phyloP scores from a whole-genome alignment of 192 early-diverging fungal species.

The Coemansia sp. region DNA sequence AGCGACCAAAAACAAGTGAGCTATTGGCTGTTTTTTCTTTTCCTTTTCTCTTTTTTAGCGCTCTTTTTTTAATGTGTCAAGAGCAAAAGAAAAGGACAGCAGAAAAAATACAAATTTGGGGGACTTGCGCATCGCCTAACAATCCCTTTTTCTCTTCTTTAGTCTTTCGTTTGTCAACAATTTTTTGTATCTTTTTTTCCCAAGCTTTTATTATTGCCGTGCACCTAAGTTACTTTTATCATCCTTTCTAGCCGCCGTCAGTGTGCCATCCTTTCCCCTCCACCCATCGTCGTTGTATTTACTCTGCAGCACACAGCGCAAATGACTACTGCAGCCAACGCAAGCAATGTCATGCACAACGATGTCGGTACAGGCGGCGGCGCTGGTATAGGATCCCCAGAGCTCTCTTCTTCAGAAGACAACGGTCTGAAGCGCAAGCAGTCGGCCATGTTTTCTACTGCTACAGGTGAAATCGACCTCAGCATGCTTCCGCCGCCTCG shows the following conservation, averaged over 20 bases:
- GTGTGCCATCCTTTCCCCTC: neutral
- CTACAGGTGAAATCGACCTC: slow-evolving; percentile 42
- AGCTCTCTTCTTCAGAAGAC: slow-evolving; percentile 1
- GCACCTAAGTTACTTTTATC: neutral
- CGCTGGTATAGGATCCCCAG: slow-evolving; percentile 18
- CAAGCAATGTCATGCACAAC: slow-evolving; percentile 16
- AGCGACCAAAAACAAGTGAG: slow-evolving; percentile 3
- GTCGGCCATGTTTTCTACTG: slow-evolving; percentile 16
- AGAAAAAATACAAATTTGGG: neutral
- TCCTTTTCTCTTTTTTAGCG: neutral
- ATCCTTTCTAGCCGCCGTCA: slow-evolving; percentile 2
- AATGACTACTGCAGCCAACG: slow-evolving; percentile 9
- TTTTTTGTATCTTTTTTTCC: neutral
- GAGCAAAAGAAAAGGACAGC: neutral
- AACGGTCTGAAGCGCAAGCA: slow-evolving; percentile 49
- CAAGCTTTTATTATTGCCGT: neutral
- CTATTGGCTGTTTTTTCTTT: neutral
- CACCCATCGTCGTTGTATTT: neutral
- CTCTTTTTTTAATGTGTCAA: neutral
- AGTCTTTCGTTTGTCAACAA: neutral
- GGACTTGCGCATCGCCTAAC: neutral
- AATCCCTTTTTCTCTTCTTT: neutral
- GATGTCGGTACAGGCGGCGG: slow-evolving; percentile 33
- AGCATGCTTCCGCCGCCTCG: slow-evolving; percentile 43
- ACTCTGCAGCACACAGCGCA: neutral